Conservation (phyloP, 1,284 basidiomycete species). For the Stygiomarasmius scandens region DNA sequence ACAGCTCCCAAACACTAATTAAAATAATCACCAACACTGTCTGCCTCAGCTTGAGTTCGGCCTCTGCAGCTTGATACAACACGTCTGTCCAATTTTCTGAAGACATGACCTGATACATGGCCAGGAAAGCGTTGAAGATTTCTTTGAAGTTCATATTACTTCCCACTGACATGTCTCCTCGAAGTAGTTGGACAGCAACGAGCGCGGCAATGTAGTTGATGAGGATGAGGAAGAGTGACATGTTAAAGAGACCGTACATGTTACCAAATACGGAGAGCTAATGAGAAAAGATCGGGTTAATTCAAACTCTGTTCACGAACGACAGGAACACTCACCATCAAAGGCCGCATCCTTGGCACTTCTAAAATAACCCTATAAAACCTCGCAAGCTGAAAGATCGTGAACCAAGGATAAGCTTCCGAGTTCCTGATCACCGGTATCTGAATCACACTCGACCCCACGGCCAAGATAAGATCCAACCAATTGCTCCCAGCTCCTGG, state of each 20-base stretch:
- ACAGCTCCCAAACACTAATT: slow-evolving; percentile 86
- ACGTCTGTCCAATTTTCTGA: slow-evolving; percentile 92
- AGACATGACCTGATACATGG: slow-evolving; percentile 90
- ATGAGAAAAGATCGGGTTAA: neutral
- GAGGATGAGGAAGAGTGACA: slow-evolving; percentile 90
- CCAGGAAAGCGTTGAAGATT: slow-evolving; percentile 87
- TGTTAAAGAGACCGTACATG: slow-evolving; percentile 90
- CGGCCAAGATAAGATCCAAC: slow-evolving; percentile 82
- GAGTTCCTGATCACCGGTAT: slow-evolving; percentile 78
- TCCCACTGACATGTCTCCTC: slow-evolving; percentile 73
- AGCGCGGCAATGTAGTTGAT: slow-evolving; percentile 90
- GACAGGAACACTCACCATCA: slow-evolving; percentile 56
- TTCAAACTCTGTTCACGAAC: neutral
- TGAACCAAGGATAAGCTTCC: slow-evolving; percentile 89
- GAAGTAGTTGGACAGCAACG: slow-evolving; percentile 74
- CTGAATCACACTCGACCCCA: slow-evolving; percentile 83
- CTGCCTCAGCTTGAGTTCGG: slow-evolving; percentile 71
- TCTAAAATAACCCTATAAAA: slow-evolving; percentile 95
- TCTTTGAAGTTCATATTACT: slow-evolving; percentile 84
- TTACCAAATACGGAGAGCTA: slow-evolving; percentile 93
- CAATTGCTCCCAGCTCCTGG: slow-evolving; percentile 72
- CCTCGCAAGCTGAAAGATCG: slow-evolving; percentile 84
- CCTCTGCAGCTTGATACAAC: slow-evolving; percentile 71
- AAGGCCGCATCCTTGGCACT: slow-evolving; percentile 82
- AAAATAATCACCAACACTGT: slow-evolving; percentile 78